These are phyloP conservation scores for Helminthosporium solani DNA, from an alignment of 2,329 filamentous ascomycete genomes.

Conservation along the genomic window DNA sequence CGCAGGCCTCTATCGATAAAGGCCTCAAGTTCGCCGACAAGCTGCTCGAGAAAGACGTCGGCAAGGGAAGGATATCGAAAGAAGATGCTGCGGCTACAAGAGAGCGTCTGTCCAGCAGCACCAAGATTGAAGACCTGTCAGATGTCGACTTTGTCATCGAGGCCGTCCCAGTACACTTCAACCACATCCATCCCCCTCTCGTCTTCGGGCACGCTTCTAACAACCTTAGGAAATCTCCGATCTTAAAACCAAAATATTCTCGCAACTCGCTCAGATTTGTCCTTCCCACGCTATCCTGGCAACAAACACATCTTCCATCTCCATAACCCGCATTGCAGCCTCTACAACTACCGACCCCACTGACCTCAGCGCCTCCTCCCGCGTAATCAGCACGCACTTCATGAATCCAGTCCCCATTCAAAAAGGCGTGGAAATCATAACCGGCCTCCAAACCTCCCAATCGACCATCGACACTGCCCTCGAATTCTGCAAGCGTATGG, in stretches of 20 bases:
- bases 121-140: constrained; percentile 72
- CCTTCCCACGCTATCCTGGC: constrained; percentile 85
- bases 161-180: constrained; percentile 67
- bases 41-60: constrained; percentile 87
- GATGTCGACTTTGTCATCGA: constrained; percentile 97
- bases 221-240: constrained; percentile 67
- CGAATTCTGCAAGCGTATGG: constrained; percentile 86
- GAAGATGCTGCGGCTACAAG: constrained; percentile 74
- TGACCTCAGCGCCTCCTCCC: constrained; percentile 76
- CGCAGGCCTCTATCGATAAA: constrained; percentile 82
- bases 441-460: constrained; percentile 84
- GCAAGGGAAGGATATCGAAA: constrained; percentile 81
- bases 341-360: constrained; percentile 73
- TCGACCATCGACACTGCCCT: constrained; percentile 80
- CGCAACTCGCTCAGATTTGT: constrained; percentile 76
- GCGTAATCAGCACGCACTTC: constrained; percentile 94
- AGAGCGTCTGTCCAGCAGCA: constrained; percentile 67
- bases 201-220: constrained; percentile 1
- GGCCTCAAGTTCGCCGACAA: constrained; percentile 91
- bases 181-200: not conserved
- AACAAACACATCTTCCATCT: constrained; percentile 98
- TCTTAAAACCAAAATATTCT: constrained; percentile 87
- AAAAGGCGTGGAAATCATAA: constrained; percentile 97
- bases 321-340: constrained; percentile 92
- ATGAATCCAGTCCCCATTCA: constrained; percentile 99